Evolutionary conservation across 2,329 filamentous ascomycete genomes (phyloP).

Genomic region (Talaromyces sp.): DNA sequence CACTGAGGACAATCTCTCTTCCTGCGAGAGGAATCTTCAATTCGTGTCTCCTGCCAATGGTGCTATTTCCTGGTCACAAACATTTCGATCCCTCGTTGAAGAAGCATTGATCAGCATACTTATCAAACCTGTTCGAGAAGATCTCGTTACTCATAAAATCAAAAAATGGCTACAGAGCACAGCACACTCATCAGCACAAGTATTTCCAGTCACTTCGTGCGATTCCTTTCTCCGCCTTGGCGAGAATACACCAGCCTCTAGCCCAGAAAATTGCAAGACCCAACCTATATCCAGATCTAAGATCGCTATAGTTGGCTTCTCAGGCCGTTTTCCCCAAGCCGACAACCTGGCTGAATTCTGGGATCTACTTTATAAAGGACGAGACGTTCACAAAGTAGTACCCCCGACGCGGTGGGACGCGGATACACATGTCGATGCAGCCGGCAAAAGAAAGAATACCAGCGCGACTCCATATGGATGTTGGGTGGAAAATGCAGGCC

Average conservation of each 20-base stretch:
- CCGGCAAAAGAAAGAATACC: conserved; percentile 44
- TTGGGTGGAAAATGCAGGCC: conserved; percentile 28
- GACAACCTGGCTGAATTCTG: conserved; percentile 25
- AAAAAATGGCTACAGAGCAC: background rate
- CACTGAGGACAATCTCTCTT: background rate
- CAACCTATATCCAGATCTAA: background rate
- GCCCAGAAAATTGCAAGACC: background rate
- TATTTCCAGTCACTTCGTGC: background rate
- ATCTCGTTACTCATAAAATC: background rate
- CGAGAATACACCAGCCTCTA: background rate
- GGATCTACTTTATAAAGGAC: conserved; percentile 27
- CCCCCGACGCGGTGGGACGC: conserved; percentile 60
- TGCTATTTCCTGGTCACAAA: background rate
- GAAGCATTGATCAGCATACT: background rate
- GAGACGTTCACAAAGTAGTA: conserved; percentile 35
- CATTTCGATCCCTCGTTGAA: background rate
- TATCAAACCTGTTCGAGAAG: background rate
- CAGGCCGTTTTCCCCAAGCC: conserved; percentile 30
- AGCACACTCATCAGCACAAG: background rate
- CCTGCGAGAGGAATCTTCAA: background rate
- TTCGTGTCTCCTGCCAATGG: background rate
- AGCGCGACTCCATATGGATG: conserved; percentile 26
- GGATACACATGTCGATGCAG: conserved; percentile 60
- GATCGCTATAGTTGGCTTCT: background rate
- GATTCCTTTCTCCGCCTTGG: background rate